Percentiles rank a stretch among this genome's conserved stretches.
Conservation (phyloP, 1,139 yeast species). For the Hemisphaericaspora xylanilytica region DNA sequence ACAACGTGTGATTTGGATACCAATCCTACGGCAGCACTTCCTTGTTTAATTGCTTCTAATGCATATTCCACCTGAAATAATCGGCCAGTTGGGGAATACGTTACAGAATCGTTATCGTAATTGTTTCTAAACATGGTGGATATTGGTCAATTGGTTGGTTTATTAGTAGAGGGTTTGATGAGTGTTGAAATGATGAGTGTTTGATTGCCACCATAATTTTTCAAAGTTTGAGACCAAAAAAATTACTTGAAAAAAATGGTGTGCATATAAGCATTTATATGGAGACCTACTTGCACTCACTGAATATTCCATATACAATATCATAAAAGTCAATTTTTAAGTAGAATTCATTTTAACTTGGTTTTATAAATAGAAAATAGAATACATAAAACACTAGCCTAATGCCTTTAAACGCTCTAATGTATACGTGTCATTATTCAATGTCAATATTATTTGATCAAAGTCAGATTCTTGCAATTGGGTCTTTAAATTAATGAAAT, state of each 20-base stretch:
- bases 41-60: slow-evolving; percentile 95
- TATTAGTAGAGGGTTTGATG: no score
- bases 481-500: slow-evolving; percentile 20
- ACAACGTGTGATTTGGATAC: slow-evolving; percentile 86
- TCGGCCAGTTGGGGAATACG: slow-evolving; percentile 96
- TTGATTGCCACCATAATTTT: slow-evolving; percentile 4
- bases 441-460: slow-evolving; percentile 21
- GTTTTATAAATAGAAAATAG: no score
- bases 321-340: no score
- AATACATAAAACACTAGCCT: neutral
- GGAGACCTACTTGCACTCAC: no score
- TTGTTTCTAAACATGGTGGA: slow-evolving; percentile 80
- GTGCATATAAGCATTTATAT: neutral
- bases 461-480: slow-evolving; percentile 25
- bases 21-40: slow-evolving; percentile 94
- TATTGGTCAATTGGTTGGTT: neutral
- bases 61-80: slow-evolving; percentile 96
- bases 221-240: no score
- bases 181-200: no score
- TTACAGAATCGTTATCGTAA: slow-evolving; percentile 96
- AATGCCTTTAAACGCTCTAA: slow-evolving; percentile 26
- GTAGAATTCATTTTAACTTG: no score
- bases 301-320: no score
- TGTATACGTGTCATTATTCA: slow-evolving; percentile 31
- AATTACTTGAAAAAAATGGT: no score